Evolutionary conservation across 2,329 filamentous ascomycete species (phyloP).

Genomic region (Coniochaeta sp.): DNA sequence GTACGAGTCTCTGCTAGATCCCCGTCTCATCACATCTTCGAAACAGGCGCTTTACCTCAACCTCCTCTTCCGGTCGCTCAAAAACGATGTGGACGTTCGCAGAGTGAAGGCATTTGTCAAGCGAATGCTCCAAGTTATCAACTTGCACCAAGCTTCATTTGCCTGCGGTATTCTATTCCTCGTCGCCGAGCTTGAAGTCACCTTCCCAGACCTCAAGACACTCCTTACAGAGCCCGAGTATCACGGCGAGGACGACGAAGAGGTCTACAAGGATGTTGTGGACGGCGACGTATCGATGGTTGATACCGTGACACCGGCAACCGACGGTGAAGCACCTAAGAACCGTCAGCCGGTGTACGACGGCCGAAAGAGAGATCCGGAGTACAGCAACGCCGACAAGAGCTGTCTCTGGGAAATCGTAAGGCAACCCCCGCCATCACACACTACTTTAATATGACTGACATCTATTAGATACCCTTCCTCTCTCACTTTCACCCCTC

Average conservation of each 20-base stretch:
- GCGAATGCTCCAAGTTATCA: slow-evolving; percentile 78
- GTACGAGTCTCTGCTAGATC: slow-evolving; percentile 91
- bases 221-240: slow-evolving; percentile 78
- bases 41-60: slow-evolving; percentile 97
- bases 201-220: slow-evolving; percentile 72
- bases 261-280: slow-evolving; percentile 46
- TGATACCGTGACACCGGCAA: slow-evolving; percentile 26
- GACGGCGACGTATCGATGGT: slow-evolving; percentile 53
- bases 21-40: slow-evolving; percentile 78
- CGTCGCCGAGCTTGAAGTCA: slow-evolving; percentile 69
- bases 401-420: slow-evolving; percentile 87
- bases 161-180: slow-evolving; percentile 90
- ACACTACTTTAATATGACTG: background rate
- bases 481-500: slow-evolving; percentile 87
- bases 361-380: slow-evolving; percentile 82
- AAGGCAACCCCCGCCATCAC: background rate
- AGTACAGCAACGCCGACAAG: slow-evolving; percentile 85
- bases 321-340: slow-evolving; percentile 8
- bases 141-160: slow-evolving; percentile 86
- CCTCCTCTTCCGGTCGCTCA: slow-evolving; percentile 78
- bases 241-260: slow-evolving; percentile 63
- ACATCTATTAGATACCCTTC: slow-evolving; percentile 45
- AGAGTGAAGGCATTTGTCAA: slow-evolving; percentile 96
- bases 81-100: slow-evolving; percentile 82
- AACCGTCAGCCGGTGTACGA: slow-evolving; percentile 53